phyloP scores from a whole-genome alignment of 2,329 filamentous ascomycete species.

The Amesomyces nigricolor region DNA sequence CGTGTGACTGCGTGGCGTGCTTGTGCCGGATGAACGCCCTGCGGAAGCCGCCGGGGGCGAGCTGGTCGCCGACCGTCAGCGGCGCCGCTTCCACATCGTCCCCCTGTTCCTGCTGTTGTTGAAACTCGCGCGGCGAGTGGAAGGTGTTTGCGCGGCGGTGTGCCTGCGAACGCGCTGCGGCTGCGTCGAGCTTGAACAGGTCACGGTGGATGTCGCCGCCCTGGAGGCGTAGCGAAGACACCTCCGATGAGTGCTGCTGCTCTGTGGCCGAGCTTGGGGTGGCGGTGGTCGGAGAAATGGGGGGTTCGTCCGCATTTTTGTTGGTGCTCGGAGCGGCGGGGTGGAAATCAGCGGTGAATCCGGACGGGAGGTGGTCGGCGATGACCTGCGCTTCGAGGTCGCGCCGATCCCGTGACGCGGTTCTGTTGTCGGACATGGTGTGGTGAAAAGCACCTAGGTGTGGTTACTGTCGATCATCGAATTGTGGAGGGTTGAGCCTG shows the following conservation, averaged over 20 bases:
- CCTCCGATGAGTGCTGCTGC: constrained; percentile 28
- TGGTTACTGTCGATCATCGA: neutral
- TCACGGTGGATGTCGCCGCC: constrained; percentile 76
- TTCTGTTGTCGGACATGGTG: constrained; percentile 11
- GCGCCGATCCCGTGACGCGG: constrained; percentile 11
- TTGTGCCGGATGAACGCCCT: constrained; percentile 40
- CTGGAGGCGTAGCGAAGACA: constrained; percentile 66
- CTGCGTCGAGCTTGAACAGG: constrained; percentile 66
- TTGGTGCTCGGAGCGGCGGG: neutral
- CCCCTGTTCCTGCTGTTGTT: constrained; percentile 10
- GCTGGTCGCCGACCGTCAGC: constrained; percentile 35
- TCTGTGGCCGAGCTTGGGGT: neutral
- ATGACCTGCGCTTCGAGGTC: constrained; percentile 30
- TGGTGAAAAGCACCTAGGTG: neutral
- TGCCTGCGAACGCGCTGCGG: constrained; percentile 44
- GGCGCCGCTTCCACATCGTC: neutral
- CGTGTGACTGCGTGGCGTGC: constrained; percentile 22
- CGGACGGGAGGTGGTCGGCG: constrained; percentile 31
- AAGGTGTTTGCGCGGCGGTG: constrained; percentile 60
- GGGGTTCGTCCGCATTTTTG: constrained; percentile 3
- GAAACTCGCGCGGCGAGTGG: constrained; percentile 43
- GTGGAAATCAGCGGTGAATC: constrained; percentile 32
- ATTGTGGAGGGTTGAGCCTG: neutral
- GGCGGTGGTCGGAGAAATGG: neutral
- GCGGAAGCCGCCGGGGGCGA: constrained; percentile 45